phyloP scores from a whole-genome alignment of 306 rosid genomes.

The Malus sieversii region DNA sequence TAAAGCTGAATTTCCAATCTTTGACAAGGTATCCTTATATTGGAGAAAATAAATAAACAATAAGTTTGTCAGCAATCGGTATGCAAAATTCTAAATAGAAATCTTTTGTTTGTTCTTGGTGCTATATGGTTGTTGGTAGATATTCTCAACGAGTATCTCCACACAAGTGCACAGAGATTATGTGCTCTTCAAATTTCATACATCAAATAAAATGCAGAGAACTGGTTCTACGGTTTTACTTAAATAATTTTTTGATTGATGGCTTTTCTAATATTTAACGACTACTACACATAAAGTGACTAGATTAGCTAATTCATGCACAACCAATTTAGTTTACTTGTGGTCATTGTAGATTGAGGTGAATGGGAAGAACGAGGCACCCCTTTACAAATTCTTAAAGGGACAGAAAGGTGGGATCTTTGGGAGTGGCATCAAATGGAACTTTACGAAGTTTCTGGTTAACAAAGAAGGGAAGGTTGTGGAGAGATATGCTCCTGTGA shows the following conservation, averaged over 20 bases:
- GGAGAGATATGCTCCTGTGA: conserved; percentile 82
- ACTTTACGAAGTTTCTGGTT: conserved; percentile 83
- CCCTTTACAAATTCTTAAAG: conserved; percentile 67
- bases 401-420: conserved; percentile 63
- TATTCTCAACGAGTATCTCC: background rate
- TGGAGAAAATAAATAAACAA: background rate
- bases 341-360: conserved; percentile 51
- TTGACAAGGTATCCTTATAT: conserved; percentile 61
- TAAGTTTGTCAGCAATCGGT: background rate
- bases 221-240: background rate
- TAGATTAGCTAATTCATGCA: background rate
- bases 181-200: background rate
- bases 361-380: conserved; percentile 68
- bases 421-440: conserved; percentile 88
- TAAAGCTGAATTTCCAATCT: conserved; percentile 80
- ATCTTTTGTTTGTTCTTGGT: background rate
- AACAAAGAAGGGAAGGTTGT: conserved; percentile 83
- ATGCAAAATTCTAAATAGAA: background rate
- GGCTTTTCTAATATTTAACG: background rate
- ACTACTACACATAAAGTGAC: background rate
- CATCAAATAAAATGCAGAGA: background rate
- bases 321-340: background rate
- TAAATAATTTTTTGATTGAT: background rate
- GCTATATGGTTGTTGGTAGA: background rate
- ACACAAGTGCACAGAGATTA: background rate